These are phyloP conservation scores for Babesia ovis DNA, from an alignment of 169 alveolate species.

Conservation along the genomic window DNA sequence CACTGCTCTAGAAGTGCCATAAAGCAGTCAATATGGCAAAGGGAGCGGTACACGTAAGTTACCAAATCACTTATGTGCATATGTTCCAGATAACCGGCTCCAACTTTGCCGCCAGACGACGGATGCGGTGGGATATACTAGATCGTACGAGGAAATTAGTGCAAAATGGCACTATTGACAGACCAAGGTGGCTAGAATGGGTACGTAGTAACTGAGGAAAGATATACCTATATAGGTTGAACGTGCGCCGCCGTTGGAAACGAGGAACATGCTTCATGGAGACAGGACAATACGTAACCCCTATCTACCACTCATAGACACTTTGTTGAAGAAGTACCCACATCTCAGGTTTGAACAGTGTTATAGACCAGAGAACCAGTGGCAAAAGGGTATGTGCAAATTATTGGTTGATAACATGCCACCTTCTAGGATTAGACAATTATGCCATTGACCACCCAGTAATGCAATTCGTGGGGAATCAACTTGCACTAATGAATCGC, in stretches of 20 bases:
- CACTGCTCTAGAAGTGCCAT: too few relatives aligned
- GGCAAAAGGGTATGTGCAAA: slow-evolving; percentile 71
- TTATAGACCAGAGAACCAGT: slow-evolving; percentile 80
- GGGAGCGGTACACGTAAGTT: slow-evolving; percentile 70
- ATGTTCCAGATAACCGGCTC: slow-evolving; percentile 59
- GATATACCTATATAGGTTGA: slow-evolving; percentile 51
- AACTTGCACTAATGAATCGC: slow-evolving; percentile 67
- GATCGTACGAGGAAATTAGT: slow-evolving; percentile 79
- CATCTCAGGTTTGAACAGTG: slow-evolving; percentile 83
- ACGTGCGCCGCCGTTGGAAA: slow-evolving; percentile 79
- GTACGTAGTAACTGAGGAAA: slow-evolving; percentile 3
- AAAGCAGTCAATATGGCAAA: slow-evolving; percentile 54
- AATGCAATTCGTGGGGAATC: slow-evolving; percentile 64
- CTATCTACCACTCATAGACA: slow-evolving; percentile 69
- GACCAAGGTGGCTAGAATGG: slow-evolving; percentile 82
- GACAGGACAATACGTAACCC: slow-evolving; percentile 70
- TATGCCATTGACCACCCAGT: slow-evolving; percentile 65
- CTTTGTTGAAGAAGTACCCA: slow-evolving; percentile 79
- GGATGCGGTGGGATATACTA: slow-evolving; percentile 77
- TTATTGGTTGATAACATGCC: neutral
- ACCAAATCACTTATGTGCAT: too few relatives aligned
- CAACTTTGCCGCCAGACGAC: slow-evolving; percentile 71
- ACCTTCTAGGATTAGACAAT: slow-evolving; percentile 44
- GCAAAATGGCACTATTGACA: slow-evolving; percentile 72
- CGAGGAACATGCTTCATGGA: slow-evolving; percentile 68